phyloP scores from a whole-genome alignment of 352 stramenopile genomes.

The Phytophthora quininea region DNA sequence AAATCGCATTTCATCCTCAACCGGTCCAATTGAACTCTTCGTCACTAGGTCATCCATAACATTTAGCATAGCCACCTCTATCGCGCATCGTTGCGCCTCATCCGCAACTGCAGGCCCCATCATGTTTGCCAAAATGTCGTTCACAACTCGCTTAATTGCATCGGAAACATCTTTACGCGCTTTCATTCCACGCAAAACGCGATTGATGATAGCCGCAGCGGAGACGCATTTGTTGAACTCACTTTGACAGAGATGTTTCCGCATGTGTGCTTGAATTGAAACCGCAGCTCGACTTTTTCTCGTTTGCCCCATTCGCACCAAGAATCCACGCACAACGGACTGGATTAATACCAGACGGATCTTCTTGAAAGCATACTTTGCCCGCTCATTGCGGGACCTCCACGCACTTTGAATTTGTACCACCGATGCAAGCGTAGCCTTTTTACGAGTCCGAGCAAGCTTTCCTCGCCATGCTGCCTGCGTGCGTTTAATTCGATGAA shows the following conservation, averaged over 20 bases:
- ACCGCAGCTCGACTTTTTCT: constrained; percentile 24
- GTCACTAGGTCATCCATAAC: constrained; percentile 10
- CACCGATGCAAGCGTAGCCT: constrained; percentile 20
- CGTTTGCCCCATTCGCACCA: constrained; percentile 13
- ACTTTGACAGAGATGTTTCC: constrained; percentile 22
- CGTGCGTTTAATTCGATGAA: constrained; percentile 23
- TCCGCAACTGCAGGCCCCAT: constrained; percentile 6
- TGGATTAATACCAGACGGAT: constrained; percentile 39
- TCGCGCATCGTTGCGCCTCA: constrained; percentile 1
- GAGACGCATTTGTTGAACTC: constrained; percentile 19
- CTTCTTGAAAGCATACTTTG: constrained; percentile 38
- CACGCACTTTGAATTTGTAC: constrained; percentile 40
- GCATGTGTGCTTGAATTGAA: constrained; percentile 39
- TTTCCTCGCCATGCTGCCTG: constrained; percentile 40
- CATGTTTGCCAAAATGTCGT: constrained; percentile 6
- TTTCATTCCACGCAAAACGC: constrained; percentile 39
- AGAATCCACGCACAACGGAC: constrained; percentile 31
- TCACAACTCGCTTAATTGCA: constrained; percentile 8
- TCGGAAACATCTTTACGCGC: constrained; percentile 15
- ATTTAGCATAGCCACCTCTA: constrained; percentile 5
- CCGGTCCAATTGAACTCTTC: background rate
- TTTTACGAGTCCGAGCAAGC: constrained; percentile 20
- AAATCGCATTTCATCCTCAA: background rate
- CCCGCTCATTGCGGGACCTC: constrained; percentile 32
- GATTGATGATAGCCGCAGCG: constrained; percentile 38